Evolutionary conservation across 78 protist genomes (phyloP).

Genomic region (Tieghemostelium lacteum): DNA sequence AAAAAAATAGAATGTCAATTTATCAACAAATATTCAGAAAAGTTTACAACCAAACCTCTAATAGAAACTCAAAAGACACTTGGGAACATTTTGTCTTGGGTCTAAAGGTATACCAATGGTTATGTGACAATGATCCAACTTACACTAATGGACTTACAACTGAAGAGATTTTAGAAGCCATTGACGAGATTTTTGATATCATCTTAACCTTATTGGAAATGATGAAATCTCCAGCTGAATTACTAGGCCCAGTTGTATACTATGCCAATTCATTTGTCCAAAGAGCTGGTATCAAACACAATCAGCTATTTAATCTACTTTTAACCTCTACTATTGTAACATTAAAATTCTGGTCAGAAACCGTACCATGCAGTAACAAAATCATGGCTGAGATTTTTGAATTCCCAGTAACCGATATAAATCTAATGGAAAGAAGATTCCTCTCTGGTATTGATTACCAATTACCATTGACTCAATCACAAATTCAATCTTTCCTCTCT

Average conservation of each 20-base stretch:
- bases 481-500: conserved; percentile 17
- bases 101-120: conserved; percentile 59
- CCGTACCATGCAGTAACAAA: conserved; percentile 24
- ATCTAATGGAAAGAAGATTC: conserved; percentile 65
- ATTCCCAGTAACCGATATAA: conserved; percentile 59
- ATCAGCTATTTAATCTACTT: conserved; percentile 53
- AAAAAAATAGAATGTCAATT: background rate
- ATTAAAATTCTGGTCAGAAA: conserved; percentile 63
- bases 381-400: conserved; percentile 64
- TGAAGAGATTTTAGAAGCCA: conserved; percentile 55
- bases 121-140: conserved; percentile 41
- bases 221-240: conserved; percentile 16
- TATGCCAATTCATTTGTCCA: conserved; percentile 56
- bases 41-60: conserved; percentile 3
- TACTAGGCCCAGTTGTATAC: conserved; percentile 45
- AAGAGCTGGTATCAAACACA: conserved; percentile 71
- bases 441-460: conserved; percentile 60
- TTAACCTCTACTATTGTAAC: conserved; percentile 70
- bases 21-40: conserved; percentile 58
- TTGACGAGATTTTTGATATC: conserved; percentile 69
- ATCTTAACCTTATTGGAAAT: conserved; percentile 43
- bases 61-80: background rate
- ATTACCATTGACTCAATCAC: background rate
- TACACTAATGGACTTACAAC: conserved; percentile 12
- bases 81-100: conserved; percentile 71